Evolutionary conservation across 2,329 filamentous ascomycete genomes (phyloP), one percentile per base, ranked within the genome.

Genomic region (Colletotrichum coccodes): DNA sequence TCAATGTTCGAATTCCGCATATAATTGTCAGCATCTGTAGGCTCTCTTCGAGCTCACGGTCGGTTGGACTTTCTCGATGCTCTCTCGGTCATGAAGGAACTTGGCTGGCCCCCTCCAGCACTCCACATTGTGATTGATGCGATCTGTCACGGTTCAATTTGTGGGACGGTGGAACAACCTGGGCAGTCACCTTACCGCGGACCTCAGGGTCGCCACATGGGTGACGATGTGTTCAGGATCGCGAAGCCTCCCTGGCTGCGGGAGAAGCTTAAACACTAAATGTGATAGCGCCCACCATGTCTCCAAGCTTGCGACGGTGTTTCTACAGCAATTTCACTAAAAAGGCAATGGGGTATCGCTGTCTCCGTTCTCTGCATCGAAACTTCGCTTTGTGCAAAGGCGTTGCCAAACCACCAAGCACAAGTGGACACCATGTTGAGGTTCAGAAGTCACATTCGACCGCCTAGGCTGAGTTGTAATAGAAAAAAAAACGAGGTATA

Each of bases 401-500:
- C 2, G 5, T n/a, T 6, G 11, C 8, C 12, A 21, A 12, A 12
- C 9, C 14, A 32, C 26, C 26, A n/a, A 12, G 16, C 16, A 59
- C 18, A 49, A 21, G 9, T 5, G n/a, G 9, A 21, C 23, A 30
- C 9, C 16, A 32, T 1, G 14, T 40, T 60, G 56, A 30, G 47
- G 14, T 65, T 47, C 56, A 65, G 56, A 47, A 54, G 62, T 54
- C 56, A 42, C 36, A 38, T 60, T 65, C 23, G 47, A 65, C 62
- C 21, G 56, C 40, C 47, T 60, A 54, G 62, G 47, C 46, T 46
- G 34, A 65, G 34, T n/a, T 46, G 49, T 65, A 26, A 59, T 54
- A 38, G 50, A 44, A 54, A 53, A 47, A 50, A 58, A 58, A 60
- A 68, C 38, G 60, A 68, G 66, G 66, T 69, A 69, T 69, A 65